phyloP scores from a whole-genome alignment of 2,329 filamentous ascomycete species.

The Didymella segeticola region DNA sequence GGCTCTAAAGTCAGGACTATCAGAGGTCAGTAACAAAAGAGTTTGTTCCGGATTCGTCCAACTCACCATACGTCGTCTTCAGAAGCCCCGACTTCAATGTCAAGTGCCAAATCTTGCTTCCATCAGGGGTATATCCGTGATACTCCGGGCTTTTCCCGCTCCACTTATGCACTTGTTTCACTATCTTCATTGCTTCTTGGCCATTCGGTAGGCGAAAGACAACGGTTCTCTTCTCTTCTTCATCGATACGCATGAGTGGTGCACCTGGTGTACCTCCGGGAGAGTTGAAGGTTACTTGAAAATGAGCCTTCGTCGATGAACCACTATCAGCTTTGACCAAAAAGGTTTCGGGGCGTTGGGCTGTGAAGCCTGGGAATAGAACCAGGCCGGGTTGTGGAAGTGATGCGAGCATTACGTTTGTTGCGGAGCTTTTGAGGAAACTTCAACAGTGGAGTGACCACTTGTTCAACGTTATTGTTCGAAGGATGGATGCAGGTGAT shows the following conservation, averaged over 20 bases:
- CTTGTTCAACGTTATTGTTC: too few species aligned
- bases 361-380: conserved; percentile 24
- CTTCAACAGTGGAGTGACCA: too few species aligned
- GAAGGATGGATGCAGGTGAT: too few species aligned
- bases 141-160: conserved; percentile 20
- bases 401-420: conserved; percentile 17
- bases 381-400: conserved; percentile 22
- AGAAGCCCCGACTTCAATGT: conserved; percentile 15
- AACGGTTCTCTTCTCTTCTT: conserved; percentile 19
- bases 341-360: conserved; percentile 20
- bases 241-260: conserved; percentile 22
- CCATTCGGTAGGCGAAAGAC: conserved; percentile 22
- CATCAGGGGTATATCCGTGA: conserved; percentile 21
- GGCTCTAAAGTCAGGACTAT: neutral
- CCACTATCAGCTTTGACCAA: conserved; percentile 19
- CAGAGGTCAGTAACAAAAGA: neutral
- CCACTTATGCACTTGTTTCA: conserved; percentile 17
- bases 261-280: conserved; percentile 9
- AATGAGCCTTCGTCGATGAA: conserved; percentile 7
- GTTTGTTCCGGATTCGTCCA: neutral
- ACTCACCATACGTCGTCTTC: conserved; percentile 25
- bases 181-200: conserved; percentile 24
- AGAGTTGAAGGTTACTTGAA: conserved; percentile 13
- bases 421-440: too few species aligned
- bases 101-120: conserved; percentile 21